Conservation (phyloP, 306 rosid genomes). For the Gleditsia sinensis region DNA sequence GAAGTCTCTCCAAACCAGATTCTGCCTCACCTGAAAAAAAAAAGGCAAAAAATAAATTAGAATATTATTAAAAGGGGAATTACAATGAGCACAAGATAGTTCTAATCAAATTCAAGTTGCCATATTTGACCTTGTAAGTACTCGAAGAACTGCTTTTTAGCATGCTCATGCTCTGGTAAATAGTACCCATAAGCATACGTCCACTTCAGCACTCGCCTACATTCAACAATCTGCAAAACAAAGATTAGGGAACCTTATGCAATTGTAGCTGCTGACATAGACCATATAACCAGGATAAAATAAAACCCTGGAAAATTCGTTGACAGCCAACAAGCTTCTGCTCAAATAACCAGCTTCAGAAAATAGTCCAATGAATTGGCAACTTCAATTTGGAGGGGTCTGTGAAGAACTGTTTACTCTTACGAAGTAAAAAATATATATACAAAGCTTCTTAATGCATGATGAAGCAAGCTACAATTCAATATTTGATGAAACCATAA, state of each 20-base stretch:
- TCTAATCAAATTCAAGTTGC: constrained; percentile 19
- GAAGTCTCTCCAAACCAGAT: constrained; percentile 83
- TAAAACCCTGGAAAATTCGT: no score
- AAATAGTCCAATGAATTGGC: constrained; percentile 21
- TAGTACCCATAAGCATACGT: constrained; percentile 96
- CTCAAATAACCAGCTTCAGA: neutral
- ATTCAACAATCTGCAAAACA: constrained; percentile 87
- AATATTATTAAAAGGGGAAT: neutral
- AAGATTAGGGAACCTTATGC: neutral
- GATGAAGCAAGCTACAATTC: neutral
- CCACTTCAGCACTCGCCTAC: constrained; percentile 97
- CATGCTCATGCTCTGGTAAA: constrained; percentile 77
- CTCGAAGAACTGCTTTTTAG: constrained; percentile 76
- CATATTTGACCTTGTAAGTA: constrained; percentile 67
- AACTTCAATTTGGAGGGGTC: neutral
- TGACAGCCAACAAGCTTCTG: constrained; percentile 14
- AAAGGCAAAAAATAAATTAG: neutral
- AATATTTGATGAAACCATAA: neutral
- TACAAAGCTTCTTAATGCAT: neutral
- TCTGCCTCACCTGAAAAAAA: constrained; percentile 67
- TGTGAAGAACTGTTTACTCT: constrained; percentile 10
- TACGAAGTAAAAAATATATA: neutral
- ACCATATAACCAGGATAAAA: neutral
- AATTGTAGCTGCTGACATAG: neutral
- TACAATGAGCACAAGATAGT: constrained; percentile 21